Base-by-base conservation (phyloP, 768 basidiomycete genomes). In the Amanita thiersii region DNA sequence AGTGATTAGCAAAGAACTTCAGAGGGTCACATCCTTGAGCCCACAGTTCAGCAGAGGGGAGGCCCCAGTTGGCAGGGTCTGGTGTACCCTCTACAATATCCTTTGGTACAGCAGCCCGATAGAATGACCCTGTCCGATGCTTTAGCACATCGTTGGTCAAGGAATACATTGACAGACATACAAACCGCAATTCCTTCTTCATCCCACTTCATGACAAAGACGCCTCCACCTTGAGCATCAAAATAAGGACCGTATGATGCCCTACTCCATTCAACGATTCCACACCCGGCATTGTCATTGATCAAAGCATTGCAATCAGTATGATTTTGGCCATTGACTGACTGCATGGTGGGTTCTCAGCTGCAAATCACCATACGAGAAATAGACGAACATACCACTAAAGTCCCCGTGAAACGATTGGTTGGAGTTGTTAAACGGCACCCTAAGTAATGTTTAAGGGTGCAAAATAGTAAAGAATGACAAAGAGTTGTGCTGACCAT, bases 131-230 rank as follows among this genome's bases (percentile, higher is more conserved):
- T 88, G 50, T 19, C 40, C 41, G 21, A 6, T 46, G 24, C 37
- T 36, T 50, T 17, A 52, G 33, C 31, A 5, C 8, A 29, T 29
- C 37, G 20, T 9, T 18, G 7, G 24, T 20, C 17, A 2, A 25
- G 20, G n/a, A 30, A 17, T 7, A 8, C 38, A 19, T 11, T 23
- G 33, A 10, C 25, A 6, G n/a, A 67, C 85, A 56, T 47, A 88
- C 86, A 88, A 48, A 86, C 72, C 29, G 78, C 73, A 43, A 89
- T 86, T 1, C 79, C 78, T 46, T 67, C 69, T 45, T 78, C 73
- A 53, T 90, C 85, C 90, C 90, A 92, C 51, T 84, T 82, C 85
- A 89, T 88, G 1, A 79, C 87, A 55, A 87, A 91, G 2, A 89
- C 79, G 2, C 90, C 90, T 3, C 90, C 90, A 7, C 82, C 76